phyloP scores from a whole-genome alignment of 805 yeast species.

The Teunomyces tritomae region DNA sequence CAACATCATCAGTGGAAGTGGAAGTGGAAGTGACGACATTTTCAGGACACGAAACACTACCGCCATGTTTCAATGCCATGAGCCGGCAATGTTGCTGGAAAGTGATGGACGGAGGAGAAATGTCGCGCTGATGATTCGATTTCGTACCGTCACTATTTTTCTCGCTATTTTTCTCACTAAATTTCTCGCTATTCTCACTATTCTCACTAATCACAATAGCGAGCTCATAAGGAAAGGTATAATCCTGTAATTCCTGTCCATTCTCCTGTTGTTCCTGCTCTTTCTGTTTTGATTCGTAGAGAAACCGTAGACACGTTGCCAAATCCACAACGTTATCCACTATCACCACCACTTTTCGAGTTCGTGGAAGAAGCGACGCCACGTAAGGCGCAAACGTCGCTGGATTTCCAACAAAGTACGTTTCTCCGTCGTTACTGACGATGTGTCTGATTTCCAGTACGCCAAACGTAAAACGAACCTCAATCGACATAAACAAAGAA shows the following conservation, averaged over 20 bases:
- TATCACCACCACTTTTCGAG: conserved; percentile 5
- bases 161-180: background rate
- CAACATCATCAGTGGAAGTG: background rate
- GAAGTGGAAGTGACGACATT: conserved; percentile 7
- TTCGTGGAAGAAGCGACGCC: conserved; percentile 3
- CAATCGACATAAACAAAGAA: too few relatives aligned
- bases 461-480: background rate
- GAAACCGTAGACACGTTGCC: conserved; percentile 11
- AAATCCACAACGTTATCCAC: conserved; percentile 11
- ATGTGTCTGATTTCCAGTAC: conserved; percentile 9
- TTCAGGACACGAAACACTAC: conserved; percentile 7
- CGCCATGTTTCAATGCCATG: conserved; percentile 32
- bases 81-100: conserved; percentile 37
- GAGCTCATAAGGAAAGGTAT: conserved; percentile 17
- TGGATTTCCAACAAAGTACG: conserved; percentile 16
- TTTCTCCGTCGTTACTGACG: conserved; percentile 4
- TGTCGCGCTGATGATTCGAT: too few relatives aligned
- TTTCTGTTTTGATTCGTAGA: background rate
- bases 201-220: conserved; percentile 13
- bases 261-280: too few relatives aligned
- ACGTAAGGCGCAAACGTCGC: conserved; percentile 11
- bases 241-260: too few relatives aligned
- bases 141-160: too few relatives aligned
- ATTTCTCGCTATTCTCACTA: background rate
- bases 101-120: conserved; percentile 11